Base-by-base conservation (phyloP, 2,329 filamentous ascomycete genomes). In the Fusarium nelsonii region DNA sequence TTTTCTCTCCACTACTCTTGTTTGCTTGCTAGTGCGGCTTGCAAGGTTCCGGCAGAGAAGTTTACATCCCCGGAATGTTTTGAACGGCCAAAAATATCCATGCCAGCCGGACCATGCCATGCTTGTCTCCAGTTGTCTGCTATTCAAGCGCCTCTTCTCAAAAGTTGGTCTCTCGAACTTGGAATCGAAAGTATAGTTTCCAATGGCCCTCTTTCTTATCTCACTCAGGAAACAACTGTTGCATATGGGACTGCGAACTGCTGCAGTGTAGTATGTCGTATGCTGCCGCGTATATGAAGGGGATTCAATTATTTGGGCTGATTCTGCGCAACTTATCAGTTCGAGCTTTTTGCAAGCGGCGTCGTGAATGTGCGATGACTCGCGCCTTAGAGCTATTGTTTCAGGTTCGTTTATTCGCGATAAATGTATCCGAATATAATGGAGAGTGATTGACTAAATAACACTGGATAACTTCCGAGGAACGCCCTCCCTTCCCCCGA, bases 31-130 rank as follows among this genome's bases (percentile, higher is more conserved):
- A 53, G 48, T 49, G 40, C 36, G 40, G 43, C 46, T 48, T 32
- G 33, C 33, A 40, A 60, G 58, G 63, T 60, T 56, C 51, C 46
- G 33, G 54, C 33, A 58, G 40, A 26, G 49, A 44, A 44, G 57
- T 64, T 61, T 72, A 67, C 59, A 65, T 62, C 44, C 45, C 32
- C 39, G 43, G 52, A 26, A 52, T 44, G 20, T 50, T 39, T 41
- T 30, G 48, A 26, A 30, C 33, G 12, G 32, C 8, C 33, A 51
- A 28, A 28, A 30, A 30, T 45, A 26, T 18, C 26, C n/a, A 11
- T 20, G 14, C 18, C 8, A 18, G 12, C 33, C 26, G 18, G 8
- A 15, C 28, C 11, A 6, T 11, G 32, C 16, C n/a, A 14, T 20
- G 28, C 3, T 14, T 45, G 7, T 32, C 11, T 30, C 26, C 26